phyloP scores from a whole-genome alignment of 2,329 filamentous ascomycete species.

The Talaromyces sp. region DNA sequence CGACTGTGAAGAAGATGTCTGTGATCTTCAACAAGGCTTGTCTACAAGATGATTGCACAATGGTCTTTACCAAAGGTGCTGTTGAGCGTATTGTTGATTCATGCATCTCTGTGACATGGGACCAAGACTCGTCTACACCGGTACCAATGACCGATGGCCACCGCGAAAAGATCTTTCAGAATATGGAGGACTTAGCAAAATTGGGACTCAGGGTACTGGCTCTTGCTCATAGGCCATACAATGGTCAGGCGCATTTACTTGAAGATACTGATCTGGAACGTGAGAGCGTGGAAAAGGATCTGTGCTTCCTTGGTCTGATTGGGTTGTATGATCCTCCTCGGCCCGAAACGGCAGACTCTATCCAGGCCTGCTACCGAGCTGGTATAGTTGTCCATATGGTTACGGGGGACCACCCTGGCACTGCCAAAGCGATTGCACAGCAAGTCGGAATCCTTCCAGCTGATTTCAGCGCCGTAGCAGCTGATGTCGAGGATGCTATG shows the following conservation, averaged over 20 bases:
- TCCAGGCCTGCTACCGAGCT: conserved; percentile 69
- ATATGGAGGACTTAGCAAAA: conserved; percentile 69
- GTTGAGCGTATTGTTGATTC: conserved; percentile 69
- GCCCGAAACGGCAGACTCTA: conserved; percentile 72
- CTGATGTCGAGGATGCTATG: conserved; percentile 65
- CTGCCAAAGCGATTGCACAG: conserved; percentile 74
- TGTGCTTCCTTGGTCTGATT: conserved; percentile 77
- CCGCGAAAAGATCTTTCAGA: conserved; percentile 61
- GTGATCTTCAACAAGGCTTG: conserved; percentile 65
- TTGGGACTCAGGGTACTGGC: conserved; percentile 71
- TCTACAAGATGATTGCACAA: conserved; percentile 27
- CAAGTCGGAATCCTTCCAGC: conserved; percentile 76
- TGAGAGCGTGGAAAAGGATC: conserved; percentile 44
- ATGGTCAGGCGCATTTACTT: no score
- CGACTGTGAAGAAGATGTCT: conserved; percentile 75
- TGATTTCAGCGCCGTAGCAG: conserved; percentile 62
- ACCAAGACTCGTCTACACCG: conserved; percentile 35
- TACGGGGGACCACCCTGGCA: conserved; percentile 79
- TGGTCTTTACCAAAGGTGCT: conserved; percentile 54
- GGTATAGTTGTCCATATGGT: conserved; percentile 83
- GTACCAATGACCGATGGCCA: conserved; percentile 57
- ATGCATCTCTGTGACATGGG: conserved; percentile 58
- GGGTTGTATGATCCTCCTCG: conserved; percentile 87
- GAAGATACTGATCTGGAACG: no score
- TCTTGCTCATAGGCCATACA: conserved; percentile 57